These are phyloP conservation scores for Raffaelea deltoideospora DNA, from an alignment of 2,329 filamentous ascomycete genomes.

Conservation along the genomic window DNA sequence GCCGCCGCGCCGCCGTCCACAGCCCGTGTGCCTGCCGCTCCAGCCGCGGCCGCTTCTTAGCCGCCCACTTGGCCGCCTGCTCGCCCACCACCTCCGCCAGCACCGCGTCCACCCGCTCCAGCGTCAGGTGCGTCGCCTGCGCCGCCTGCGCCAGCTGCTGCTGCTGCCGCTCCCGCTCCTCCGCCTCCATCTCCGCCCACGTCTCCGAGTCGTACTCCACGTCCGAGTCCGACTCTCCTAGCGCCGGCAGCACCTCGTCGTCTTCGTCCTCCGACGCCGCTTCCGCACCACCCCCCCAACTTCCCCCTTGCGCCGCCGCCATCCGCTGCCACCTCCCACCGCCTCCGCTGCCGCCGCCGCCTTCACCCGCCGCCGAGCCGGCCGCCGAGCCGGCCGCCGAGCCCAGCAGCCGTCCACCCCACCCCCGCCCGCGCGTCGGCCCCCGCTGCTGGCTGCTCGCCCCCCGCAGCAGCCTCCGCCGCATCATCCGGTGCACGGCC, in stretches of 20 bases:
- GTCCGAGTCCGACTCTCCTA: conserved; percentile 29
- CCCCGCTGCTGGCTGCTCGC: no score
- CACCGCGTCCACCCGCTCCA: conserved; percentile 31
- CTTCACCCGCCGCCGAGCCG: conserved; percentile 8
- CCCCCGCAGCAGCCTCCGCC: no score
- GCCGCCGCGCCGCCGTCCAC: conserved; percentile 42
- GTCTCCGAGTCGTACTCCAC: conserved; percentile 22
- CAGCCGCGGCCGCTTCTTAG: conserved; percentile 38
- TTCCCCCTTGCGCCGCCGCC: neutral
- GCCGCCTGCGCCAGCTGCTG: conserved; percentile 9
- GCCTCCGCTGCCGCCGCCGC: no score
- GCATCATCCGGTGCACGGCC: conserved; percentile 26
- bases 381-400: neutral
- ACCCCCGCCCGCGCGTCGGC: no score
- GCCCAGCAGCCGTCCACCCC: conserved; percentile 21
- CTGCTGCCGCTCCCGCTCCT: conserved; percentile 23
- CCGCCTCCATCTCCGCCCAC: conserved; percentile 42
- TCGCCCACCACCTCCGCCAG: conserved; percentile 41
- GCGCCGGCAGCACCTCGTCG: conserved; percentile 20
- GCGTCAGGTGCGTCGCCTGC: conserved; percentile 19
- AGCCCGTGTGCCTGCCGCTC: conserved; percentile 40
- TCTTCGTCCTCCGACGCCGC: conserved; percentile 1
- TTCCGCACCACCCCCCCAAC: no score
- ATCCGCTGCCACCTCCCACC: neutral
- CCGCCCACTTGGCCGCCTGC: conserved; percentile 40